Conservation (phyloP, 441 rosid genomes). For the Biscutella laevigata region DNA sequence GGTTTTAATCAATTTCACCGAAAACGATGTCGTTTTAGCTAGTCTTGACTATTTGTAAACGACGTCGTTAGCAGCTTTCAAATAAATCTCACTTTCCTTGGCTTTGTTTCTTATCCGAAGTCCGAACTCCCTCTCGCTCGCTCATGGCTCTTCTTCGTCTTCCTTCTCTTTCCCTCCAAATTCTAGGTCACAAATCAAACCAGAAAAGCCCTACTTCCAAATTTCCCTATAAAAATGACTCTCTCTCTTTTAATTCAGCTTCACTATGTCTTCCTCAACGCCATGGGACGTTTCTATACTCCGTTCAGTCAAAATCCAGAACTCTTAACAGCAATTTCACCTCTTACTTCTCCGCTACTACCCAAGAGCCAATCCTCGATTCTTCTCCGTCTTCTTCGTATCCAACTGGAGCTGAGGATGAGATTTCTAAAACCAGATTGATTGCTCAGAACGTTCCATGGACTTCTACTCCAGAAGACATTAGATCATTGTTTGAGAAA, state of each 20-base stretch:
- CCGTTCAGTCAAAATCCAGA: constrained; percentile 23
- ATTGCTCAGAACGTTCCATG: constrained; percentile 72
- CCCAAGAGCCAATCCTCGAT: constrained; percentile 33
- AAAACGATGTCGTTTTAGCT: too few species aligned
- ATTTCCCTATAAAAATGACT: background rate
- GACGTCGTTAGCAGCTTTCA: background rate
- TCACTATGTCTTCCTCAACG: constrained; percentile 18
- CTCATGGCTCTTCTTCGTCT: constrained; percentile 48
- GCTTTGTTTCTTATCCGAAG: constrained; percentile 24
- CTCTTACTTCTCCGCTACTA: constrained; percentile 30
- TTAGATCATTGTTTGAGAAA: constrained; percentile 65
- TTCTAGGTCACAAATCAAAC: constrained; percentile 21
- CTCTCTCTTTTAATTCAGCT: constrained; percentile 6
- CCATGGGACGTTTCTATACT: constrained; percentile 4
- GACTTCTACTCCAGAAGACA: constrained; percentile 60
- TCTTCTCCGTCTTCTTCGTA: constrained; percentile 14
- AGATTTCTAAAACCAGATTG: constrained; percentile 45
- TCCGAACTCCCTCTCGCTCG: background rate
- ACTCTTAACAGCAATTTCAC: too few species aligned
- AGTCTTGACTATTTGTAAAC: too few species aligned
- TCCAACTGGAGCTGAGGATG: too few species aligned
- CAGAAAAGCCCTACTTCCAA: constrained; percentile 1
- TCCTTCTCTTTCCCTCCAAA: constrained; percentile 26
- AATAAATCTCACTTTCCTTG: background rate
- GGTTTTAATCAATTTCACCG: too few species aligned